Evolutionary conservation across 768 basidiomycete genomes (phyloP), one percentile per base, ranked within the genome.

Genomic region (Macrolepiota albuminosa): DNA sequence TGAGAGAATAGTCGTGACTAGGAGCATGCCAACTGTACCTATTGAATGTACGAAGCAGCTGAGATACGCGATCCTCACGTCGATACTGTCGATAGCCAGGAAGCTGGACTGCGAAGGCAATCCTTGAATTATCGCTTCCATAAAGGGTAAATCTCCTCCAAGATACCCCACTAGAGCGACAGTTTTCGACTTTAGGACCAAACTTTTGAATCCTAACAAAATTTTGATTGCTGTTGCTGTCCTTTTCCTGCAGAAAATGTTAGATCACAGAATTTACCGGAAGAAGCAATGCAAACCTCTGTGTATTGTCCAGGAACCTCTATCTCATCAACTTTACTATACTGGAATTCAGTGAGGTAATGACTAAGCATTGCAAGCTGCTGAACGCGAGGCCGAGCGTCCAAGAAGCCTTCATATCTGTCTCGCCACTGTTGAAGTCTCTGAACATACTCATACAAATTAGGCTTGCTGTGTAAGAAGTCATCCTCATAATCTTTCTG

Each of bases 281-380:
- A 13, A 29, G 13, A 49, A 34, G 9, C 46, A 47, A 8, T n/a
- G 61, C 68, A 26, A n/a, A 91, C 95, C 83, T 98, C 93, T 0
- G 94, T 91, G 70, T 99, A 99, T 72, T 99, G 97, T 7, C 97
- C 97, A n/a, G 95, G 95, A 53, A 99, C 85, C 69, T 99, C 95
- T 42, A 99, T 92, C 63, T 99, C 96, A 63, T 98, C 97, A 53
- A 96, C 94, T 71, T 95, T 97, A 68, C 86, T 88, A 72, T 98
- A 95, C 66, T 98, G 96, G 79, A 98, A 99, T 72, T 98, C 97
- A 7, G 93, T 91, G 66, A 99, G 78, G 74, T 95, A 97, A 73
- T 95, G 94, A 64, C 93, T 94, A 46, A 92, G 77, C 51, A 86
- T 77, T 63, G 97, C 95, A 58, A 99, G 76, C 5, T 93, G 85